Percentiles rank a stretch among this genome's conserved stretches.
Conservation (phyloP, 176 grass and related monocot genomes). For the Carex littledalei region DNA sequence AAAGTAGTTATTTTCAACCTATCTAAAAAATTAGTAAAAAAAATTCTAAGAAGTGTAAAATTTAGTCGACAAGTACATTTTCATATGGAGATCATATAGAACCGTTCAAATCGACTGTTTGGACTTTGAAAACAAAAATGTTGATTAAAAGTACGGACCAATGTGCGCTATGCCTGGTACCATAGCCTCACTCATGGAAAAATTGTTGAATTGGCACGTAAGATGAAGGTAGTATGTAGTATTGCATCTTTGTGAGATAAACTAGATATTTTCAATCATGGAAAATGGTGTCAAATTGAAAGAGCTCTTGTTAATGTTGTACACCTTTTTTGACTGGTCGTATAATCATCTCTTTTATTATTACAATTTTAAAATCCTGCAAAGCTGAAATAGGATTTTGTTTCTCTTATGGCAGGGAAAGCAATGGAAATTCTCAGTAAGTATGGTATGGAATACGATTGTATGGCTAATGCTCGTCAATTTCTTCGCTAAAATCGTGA, state of each 20-base stretch:
- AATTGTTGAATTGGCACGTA: not conserved
- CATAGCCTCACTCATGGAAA: no score
- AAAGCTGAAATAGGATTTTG: not conserved
- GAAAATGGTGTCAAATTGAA: not conserved
- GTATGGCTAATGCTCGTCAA: constrained; percentile 79
- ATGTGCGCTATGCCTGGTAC: no score
- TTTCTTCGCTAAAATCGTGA: constrained; percentile 83
- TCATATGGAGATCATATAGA: no score
- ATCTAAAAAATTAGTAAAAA: no score
- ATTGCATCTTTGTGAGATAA: not conserved
- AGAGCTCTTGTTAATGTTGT: not conserved
- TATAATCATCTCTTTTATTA: not conserved
- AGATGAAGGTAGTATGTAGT: not conserved
- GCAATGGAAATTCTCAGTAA: constrained; percentile 66
- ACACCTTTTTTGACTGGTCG: not conserved
- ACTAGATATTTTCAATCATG: not conserved
- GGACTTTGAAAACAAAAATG: no score
- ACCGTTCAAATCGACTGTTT: no score
- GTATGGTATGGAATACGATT: constrained; percentile 70
- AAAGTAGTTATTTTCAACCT: no score
- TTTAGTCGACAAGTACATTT: no score
- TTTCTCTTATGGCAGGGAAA: constrained; percentile 45
- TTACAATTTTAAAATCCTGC: not conserved
- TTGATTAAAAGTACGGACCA: no score
- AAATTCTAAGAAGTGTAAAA: no score